phyloP scores from a whole-genome alignment of 1,284 basidiomycete genomes.

The Violaceomyces palustris region DNA sequence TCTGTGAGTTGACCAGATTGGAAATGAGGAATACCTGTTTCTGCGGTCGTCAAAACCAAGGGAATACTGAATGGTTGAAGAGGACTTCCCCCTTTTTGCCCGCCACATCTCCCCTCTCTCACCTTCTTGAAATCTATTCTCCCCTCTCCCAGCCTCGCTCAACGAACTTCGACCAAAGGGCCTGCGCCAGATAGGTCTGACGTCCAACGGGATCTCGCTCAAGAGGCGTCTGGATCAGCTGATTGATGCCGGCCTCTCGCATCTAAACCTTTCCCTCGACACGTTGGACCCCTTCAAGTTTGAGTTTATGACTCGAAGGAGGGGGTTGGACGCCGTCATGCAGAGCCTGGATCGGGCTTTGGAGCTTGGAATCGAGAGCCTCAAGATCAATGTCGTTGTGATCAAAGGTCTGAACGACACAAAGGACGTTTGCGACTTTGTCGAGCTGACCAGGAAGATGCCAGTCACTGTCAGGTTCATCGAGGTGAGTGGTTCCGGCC shows the following conservation, averaged over 20 bases:
- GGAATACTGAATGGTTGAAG: too few relatives aligned
- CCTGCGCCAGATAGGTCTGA: slow-evolving; percentile 75
- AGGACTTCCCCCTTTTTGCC: too few relatives aligned
- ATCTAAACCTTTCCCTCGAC: slow-evolving; percentile 69
- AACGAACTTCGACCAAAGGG: slow-evolving; percentile 55
- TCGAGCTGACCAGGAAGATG: slow-evolving; percentile 65
- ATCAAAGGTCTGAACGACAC: slow-evolving; percentile 71
- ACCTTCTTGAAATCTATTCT: neutral
- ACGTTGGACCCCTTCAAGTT: slow-evolving; percentile 83
- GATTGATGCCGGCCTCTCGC: slow-evolving; percentile 69
- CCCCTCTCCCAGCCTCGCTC: slow-evolving; percentile 25
- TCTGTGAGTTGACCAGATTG: too few relatives aligned
- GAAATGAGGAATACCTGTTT: too few relatives aligned
- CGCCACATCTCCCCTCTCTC: neutral
- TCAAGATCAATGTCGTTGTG: slow-evolving; percentile 80
- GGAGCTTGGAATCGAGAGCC: slow-evolving; percentile 55
- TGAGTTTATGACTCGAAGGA: slow-evolving; percentile 69
- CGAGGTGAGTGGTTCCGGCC: slow-evolving; percentile 55
- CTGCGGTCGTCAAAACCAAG: too few relatives aligned
- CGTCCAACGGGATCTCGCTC: slow-evolving; percentile 73
- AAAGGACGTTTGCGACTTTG: slow-evolving; percentile 69
- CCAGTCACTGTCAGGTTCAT: slow-evolving; percentile 75
- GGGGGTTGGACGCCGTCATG: slow-evolving; percentile 69
- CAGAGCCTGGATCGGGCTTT: slow-evolving; percentile 66
- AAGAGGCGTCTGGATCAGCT: slow-evolving; percentile 65